A percentile compares a stretch with the other conserved stretches of the same genome.
These are phyloP conservation scores for Backusella liffmaniae DNA, from an alignment of 192 early-diverging fungal genomes.

Conservation along the genomic window DNA sequence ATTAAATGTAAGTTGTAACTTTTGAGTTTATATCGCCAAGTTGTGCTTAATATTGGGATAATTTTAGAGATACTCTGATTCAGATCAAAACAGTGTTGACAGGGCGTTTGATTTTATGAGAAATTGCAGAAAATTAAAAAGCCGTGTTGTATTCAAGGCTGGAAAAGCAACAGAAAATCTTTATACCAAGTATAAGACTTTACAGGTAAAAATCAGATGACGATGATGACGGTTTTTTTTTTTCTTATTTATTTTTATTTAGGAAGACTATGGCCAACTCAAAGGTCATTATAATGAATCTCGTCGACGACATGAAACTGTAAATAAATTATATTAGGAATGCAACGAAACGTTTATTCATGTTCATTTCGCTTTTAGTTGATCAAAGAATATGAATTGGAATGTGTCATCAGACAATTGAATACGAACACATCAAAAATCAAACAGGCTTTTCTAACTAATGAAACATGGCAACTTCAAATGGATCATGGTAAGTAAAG, in stretches of 20 bases:
- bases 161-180: neutral
- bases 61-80: neutral
- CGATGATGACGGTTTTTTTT: no score
- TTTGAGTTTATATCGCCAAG: neutral
- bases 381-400: neutral
- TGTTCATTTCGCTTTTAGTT: neutral
- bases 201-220: neutral
- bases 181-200: neutral
- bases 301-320: neutral
- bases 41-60: neutral
- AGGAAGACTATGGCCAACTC: neutral
- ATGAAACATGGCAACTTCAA: neutral
- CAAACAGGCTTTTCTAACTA: neutral
- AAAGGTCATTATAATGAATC: neutral
- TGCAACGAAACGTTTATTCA: neutral
- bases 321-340: neutral
- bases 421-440: neutral
- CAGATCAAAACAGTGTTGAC: neutral
- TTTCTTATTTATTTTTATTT: neutral
- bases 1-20: neutral
- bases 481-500: neutral
- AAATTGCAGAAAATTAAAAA: neutral
- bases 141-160: neutral
- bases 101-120: neutral
- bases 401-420: neutral